These are phyloP conservation scores for Aspergillus bombycis DNA, from an alignment of 2,329 filamentous ascomycete species.

Conservation along the genomic window DNA sequence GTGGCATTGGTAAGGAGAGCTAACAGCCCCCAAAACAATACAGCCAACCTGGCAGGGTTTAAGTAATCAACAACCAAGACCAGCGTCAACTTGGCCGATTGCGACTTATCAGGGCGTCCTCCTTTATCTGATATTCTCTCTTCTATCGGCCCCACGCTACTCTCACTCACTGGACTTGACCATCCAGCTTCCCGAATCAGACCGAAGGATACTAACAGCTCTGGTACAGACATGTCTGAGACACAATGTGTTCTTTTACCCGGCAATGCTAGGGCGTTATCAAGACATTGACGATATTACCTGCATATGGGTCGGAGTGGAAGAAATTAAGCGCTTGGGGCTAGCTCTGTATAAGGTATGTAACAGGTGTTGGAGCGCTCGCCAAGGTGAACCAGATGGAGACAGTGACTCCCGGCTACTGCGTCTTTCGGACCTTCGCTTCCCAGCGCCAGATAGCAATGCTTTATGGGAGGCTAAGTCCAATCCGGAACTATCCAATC, in stretches of 20 bases:
- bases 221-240: conserved; percentile 25
- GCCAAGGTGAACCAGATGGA: not conserved
- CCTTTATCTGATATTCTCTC: conserved; percentile 31
- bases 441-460: not conserved
- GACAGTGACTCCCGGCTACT: not conserved
- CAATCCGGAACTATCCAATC: not conserved
- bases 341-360: conserved; percentile 28
- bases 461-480: not conserved
- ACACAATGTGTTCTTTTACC: conserved; percentile 28
- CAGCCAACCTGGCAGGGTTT: not conserved
- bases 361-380: conserved; percentile 3
- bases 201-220: conserved; percentile 20
- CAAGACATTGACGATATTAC: conserved; percentile 17
- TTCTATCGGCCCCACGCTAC: conserved; percentile 9
- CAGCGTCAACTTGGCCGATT: conserved; percentile 26
- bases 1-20: not conserved
- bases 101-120: conserved; percentile 33
- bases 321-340: conserved; percentile 30
- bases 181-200: conserved; percentile 8
- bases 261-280: conserved; percentile 25
- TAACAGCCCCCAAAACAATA: not conserved
- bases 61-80: not conserved
- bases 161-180: conserved; percentile 4
- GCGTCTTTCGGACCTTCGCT: not conserved
- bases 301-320: conserved; percentile 26